Base-by-base conservation (phyloP, 2,329 filamentous ascomycete genomes). In the Parascedosporium putredinis region DNA sequence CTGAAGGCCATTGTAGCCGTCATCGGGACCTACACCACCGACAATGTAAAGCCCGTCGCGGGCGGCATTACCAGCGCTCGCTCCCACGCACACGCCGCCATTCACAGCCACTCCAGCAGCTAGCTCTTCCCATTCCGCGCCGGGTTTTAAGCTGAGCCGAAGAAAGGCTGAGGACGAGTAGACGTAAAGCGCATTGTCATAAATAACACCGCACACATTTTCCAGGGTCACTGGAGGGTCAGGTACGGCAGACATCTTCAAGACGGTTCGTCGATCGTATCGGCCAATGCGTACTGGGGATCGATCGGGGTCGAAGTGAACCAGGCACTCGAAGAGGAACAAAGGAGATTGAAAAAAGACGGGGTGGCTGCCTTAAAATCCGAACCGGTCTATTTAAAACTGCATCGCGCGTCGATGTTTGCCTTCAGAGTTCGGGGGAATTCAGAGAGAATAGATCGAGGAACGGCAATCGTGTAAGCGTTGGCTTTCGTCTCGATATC, bases 111-210 rank as follows among this genome's bases (percentile, higher is more conserved):
- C 75, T 45, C 87, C 88, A 62, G 75, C 75, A 1, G 74, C 60
- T 56, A 93, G 64, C 56, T 73, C 62, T 55, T 76, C 70, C 91
- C 91, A 96, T 67, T 79, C 67, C 45, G 81, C 85, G 47, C 85
- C 85, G 55, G 81, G 66, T 54, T 77, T 67, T 55, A 97, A 68
- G 10, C 74, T 66, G 55, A 97, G 67, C 7, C 85, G 84, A 62
- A 89, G 79, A 58, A 97, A 90, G 24, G 81, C 86, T 44, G 78
- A 68, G 7, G 80, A 68, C 5, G 88, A 87, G 64, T 88, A 95
- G 43, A 86, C 82, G 69, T 94, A 97, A 49, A 97, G 79, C 10
- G 82, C 88, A 64, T 89, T 83, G 62, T 89, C 74, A 70, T 87
- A 74, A 54, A 96, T 76, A 60, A 85, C 79, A 51, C 89, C 88